Evolutionary conservation across 441 rosid species (phyloP).

Genomic region (Populus hybrid): DNA sequence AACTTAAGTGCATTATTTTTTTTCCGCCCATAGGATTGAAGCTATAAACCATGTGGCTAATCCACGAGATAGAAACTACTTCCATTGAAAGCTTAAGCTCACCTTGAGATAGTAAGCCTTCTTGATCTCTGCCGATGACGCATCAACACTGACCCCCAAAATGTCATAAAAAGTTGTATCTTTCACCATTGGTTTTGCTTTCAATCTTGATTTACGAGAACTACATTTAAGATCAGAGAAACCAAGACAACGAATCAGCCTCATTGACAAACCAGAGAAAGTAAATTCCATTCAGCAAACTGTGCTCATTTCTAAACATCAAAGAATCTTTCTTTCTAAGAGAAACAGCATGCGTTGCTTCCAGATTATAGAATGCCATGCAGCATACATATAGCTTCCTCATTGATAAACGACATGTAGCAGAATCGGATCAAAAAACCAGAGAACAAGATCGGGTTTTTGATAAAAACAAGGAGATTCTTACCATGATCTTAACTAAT

Average conservation of each 20-base stretch:
- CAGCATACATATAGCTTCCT: too few relatives aligned
- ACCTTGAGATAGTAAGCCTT: slow-evolving; percentile 92
- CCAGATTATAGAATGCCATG: background rate
- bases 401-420: background rate
- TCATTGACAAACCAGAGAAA: slow-evolving; percentile 12
- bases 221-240: slow-evolving; percentile 9
- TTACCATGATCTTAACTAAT: background rate
- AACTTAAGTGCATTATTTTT: background rate
- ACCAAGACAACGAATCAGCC: slow-evolving; percentile 19
- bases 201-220: background rate
- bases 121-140: slow-evolving; percentile 81
- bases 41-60: background rate
- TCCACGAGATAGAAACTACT: background rate
- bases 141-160: slow-evolving; percentile 69
- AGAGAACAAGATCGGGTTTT: background rate
- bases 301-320: background rate
- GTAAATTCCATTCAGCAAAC: background rate
- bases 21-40: background rate
- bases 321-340: background rate
- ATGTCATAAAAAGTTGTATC: slow-evolving; percentile 67
- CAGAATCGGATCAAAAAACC: background rate
- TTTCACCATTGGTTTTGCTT: slow-evolving; percentile 51
- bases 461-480: background rate
- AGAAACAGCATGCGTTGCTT: background rate
- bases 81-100: slow-evolving; percentile 24